Evolutionary conservation across 2,329 filamentous ascomycete species (phyloP), one percentile per base, ranked within the genome.

Genomic region (Hypoxylon sp.): DNA sequence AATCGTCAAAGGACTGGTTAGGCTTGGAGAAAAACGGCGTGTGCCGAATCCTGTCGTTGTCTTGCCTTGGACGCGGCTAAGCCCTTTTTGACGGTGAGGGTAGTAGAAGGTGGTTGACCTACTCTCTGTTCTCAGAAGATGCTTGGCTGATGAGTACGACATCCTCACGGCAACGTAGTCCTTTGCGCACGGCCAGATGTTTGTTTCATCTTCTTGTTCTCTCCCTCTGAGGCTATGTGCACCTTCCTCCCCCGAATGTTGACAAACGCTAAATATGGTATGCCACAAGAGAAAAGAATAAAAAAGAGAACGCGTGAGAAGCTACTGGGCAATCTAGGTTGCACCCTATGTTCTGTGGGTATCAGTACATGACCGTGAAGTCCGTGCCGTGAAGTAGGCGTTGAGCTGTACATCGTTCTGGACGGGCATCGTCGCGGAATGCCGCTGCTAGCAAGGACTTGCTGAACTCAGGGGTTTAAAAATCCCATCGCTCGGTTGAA

Each of bases 341-440:
- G 50, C 54, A 60, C 56, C 60, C 60, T 59, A 62, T 63, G 54
- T 60, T 60, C 56, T 63, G 47, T 57, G 57, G 60, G 62, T 65
- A 65, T 65, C 62, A 63, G n/a, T 65, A 60, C 62, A 63, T 51
- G 48, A 45, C 48, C 49, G 45, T 23, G 46, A 48, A 35, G 26
- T 40, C 33, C 27, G 24, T 13, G 35, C 45, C 35, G 31, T 21
- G 5, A 18, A 49, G 45, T 50, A 21, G 41, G 20, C 48, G 33
- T 38, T 26, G 48, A 48, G 23, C 41, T 33, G 18, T 46, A 20
- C 38, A 45, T 27, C 27, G 13, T 20, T 51, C 33, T 42, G 27
- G 13, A 50, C 8, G 26, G 37, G 49, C 31, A 33, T 50, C 23
- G 27, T 42, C 33, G 43, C n/a, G 48, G 18, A 23, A 47, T 38